phyloP scores from a whole-genome alignment of 371 early-diverging fungal species.

The Lichtheimia corymbifera region DNA sequence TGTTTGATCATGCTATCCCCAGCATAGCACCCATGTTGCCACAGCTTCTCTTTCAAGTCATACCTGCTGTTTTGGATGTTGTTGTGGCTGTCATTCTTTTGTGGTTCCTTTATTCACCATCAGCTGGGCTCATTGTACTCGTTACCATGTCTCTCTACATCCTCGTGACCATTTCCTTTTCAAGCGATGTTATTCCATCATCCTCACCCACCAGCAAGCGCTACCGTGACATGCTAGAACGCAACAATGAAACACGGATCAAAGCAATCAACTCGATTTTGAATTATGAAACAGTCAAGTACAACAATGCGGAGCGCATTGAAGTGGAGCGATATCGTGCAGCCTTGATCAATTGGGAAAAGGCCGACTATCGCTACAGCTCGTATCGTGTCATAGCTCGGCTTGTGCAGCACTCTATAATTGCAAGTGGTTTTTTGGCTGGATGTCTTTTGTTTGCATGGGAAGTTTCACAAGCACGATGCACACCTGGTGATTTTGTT shows the following conservation, averaged over 20 bases:
- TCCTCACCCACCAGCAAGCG: constrained; percentile 59
- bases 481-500: constrained; percentile 87
- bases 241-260: constrained; percentile 73
- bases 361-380: constrained; percentile 75
- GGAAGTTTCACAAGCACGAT: constrained; percentile 67
- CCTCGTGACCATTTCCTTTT: constrained; percentile 79
- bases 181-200: constrained; percentile 69
- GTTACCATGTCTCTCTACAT: constrained; percentile 87
- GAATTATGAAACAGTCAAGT: constrained; percentile 96
- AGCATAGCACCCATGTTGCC: constrained; percentile 78
- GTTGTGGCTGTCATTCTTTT: constrained; percentile 74
- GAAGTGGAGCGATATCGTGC: constrained; percentile 78
- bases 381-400: constrained; percentile 77
- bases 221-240: constrained; percentile 70
- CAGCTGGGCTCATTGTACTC: constrained; percentile 82
- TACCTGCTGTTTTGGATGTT: constrained; percentile 88
- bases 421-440: constrained; percentile 76
- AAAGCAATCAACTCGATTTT: constrained; percentile 89
- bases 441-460: constrained; percentile 79
- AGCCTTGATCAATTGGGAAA: constrained; percentile 75
- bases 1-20: constrained; percentile 86
- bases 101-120: constrained; percentile 67
- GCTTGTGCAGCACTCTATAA: constrained; percentile 80
- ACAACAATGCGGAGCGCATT: constrained; percentile 74
- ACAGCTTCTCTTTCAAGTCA: constrained; percentile 83